Evolutionary conservation across 768 basidiomycete species (phyloP).

Genomic region (Collybiopsis luxurians): DNA sequence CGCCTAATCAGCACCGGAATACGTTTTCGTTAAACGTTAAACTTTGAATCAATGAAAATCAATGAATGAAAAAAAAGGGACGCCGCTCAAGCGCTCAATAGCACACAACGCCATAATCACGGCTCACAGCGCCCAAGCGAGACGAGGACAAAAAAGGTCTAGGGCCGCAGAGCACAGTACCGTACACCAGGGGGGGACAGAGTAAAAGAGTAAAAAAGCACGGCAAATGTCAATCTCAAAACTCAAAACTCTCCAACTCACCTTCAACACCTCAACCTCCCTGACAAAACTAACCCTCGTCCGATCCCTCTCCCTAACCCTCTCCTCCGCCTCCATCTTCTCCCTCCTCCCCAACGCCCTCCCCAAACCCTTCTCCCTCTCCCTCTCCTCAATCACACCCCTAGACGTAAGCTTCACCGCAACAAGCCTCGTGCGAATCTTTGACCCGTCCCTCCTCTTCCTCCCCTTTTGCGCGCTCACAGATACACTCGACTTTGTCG

Average conservation of each 20-base stretch:
- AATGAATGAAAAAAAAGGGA: background rate
- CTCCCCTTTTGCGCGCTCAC: no score
- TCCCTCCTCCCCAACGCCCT: conserved; percentile 18
- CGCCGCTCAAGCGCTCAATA: background rate
- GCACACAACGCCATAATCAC: background rate
- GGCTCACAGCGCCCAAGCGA: no score
- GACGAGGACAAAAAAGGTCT: no score
- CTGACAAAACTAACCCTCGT: conserved; percentile 77
- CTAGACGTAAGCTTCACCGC: conserved; percentile 49
- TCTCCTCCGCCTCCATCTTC: conserved; percentile 28
- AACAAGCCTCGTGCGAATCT: conserved; percentile 29
- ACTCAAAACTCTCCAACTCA: conserved; percentile 36
- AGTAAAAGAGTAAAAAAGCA: conserved; percentile 6
- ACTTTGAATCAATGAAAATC: no score
- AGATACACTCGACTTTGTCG: background rate
- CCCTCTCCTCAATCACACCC: conserved; percentile 16
- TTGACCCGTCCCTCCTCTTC: conserved; percentile 1
- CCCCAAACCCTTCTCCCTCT: conserved; percentile 19
- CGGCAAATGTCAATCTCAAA: no score
- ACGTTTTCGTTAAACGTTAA: background rate
- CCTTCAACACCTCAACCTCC: conserved; percentile 82
- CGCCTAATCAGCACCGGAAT: conserved; percentile 8
- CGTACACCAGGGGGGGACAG: no score
- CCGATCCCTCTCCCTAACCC: conserved; percentile 57
- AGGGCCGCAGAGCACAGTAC: no score